Evolutionary conservation across 305 asterid genomes (phyloP).

Genomic region (Striga hermonthica): DNA sequence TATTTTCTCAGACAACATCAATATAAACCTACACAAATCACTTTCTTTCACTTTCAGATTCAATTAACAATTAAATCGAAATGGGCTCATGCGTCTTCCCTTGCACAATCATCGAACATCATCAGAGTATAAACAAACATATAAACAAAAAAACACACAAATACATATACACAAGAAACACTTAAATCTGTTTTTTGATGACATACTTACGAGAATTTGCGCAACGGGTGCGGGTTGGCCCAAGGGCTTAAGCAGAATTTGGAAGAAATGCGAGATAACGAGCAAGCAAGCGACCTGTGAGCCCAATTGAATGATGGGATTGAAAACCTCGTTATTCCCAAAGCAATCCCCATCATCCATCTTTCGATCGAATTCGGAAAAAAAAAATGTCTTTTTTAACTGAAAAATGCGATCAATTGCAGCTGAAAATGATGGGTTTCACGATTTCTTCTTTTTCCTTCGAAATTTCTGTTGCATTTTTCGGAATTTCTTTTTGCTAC

Average conservation of each 20-base stretch:
- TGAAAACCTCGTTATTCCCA: slow-evolving; percentile 53
- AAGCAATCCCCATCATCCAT: slow-evolving; percentile 53
- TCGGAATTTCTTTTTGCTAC: slow-evolving; percentile 7
- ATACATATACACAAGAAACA: background rate
- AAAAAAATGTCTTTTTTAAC: background rate
- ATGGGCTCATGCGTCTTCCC: background rate
- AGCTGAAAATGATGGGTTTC: slow-evolving; percentile 15
- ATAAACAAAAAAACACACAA: background rate
- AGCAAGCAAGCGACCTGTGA: slow-evolving; percentile 82
- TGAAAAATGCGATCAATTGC: background rate
- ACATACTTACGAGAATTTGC: slow-evolving; percentile 98
- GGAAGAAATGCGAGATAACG: slow-evolving; percentile 85
- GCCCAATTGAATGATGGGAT: slow-evolving; percentile 80
- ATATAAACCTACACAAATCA: too few species aligned
- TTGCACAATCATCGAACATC: slow-evolving; percentile 4
- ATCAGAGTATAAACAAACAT: background rate
- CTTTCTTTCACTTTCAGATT: too few species aligned
- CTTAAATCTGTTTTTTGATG: slow-evolving; percentile 35
- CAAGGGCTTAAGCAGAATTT: slow-evolving; percentile 73
- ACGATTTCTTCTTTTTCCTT: slow-evolving; percentile 23
- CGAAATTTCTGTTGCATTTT: slow-evolving; percentile 24
- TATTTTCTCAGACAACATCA: too few species aligned
- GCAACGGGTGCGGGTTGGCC: slow-evolving; percentile 95
- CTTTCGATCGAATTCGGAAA: slow-evolving; percentile 21
- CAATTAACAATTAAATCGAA: too few species aligned